phyloP scores from a whole-genome alignment of 2,329 filamentous ascomycete species.

The Arthrocladium fulminans region DNA sequence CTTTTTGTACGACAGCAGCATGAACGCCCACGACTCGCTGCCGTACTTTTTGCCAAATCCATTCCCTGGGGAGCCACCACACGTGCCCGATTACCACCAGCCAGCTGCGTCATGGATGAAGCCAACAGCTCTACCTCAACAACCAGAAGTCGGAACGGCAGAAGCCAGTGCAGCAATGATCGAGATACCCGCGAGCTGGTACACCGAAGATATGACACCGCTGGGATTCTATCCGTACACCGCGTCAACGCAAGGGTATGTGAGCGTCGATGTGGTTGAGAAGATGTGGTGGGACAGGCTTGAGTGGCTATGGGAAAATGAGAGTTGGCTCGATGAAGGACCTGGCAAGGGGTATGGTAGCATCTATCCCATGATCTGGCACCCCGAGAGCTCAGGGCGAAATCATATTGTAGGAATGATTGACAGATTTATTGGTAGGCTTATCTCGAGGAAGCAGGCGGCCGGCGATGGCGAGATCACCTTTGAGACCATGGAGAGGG shows the following conservation, averaged over 20 bases:
- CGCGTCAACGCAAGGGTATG: constrained; percentile 49
- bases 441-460: constrained; percentile 15
- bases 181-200: constrained; percentile 38
- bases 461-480: constrained; percentile 21
- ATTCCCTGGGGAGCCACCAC: constrained; percentile 25
- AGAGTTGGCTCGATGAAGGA: constrained; percentile 23
- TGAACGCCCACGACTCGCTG: constrained; percentile 43
- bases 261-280: constrained; percentile 49
- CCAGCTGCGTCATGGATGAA: constrained; percentile 39
- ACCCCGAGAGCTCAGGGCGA: constrained; percentile 22
- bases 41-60: constrained; percentile 40
- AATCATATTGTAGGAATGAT: constrained; percentile 24
- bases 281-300: constrained; percentile 54
- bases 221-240: constrained; percentile 37
- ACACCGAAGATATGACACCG: constrained; percentile 40
- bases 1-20: constrained; percentile 45
- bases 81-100: constrained; percentile 35
- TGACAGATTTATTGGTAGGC: constrained; percentile 20
- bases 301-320: constrained; percentile 44
- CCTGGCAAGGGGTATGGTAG: constrained; percentile 21
- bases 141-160: constrained; percentile 17
- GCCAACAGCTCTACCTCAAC: constrained; percentile 26
- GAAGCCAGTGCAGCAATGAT: constrained; percentile 28
- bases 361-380: constrained; percentile 23
- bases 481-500: constrained; percentile 22